These are phyloP conservation scores for Plasmodium sp. DNA, from an alignment of 169 alveolate genomes.

Conservation along the genomic window DNA sequence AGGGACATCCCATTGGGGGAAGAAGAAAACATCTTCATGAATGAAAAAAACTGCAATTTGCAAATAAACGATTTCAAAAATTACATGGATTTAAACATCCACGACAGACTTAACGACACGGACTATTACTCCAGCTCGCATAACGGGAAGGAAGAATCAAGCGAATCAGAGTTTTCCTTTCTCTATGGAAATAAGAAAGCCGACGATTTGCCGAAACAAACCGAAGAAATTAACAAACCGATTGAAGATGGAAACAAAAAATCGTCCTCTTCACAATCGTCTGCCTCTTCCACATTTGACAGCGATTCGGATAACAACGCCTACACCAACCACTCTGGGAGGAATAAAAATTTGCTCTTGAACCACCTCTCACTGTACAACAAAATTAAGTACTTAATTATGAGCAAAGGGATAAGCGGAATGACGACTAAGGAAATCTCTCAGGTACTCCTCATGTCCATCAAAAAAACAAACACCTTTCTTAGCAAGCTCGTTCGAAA, in stretches of 20 bases:
- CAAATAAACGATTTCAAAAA: constrained; percentile 43
- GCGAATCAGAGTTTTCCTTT: constrained; percentile 31
- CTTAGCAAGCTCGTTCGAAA: constrained; percentile 39
- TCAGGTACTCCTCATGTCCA: constrained; percentile 5
- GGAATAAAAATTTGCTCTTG: background rate
- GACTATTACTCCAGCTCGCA: constrained; percentile 50
- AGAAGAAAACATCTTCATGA: constrained; percentile 1
- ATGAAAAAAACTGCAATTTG: constrained; percentile 35
- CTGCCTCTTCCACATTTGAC: constrained; percentile 8
- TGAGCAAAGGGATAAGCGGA: constrained; percentile 61
- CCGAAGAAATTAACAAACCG: background rate
- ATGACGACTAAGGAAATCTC: constrained; percentile 67
- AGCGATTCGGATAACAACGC: background rate
- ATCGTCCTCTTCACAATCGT: background rate
- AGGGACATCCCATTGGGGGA: background rate
- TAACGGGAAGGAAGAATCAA: constrained; percentile 33
- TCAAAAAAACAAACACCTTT: constrained; percentile 59
- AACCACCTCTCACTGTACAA: constrained; percentile 27
- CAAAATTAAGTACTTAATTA: constrained; percentile 46
- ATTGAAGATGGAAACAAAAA: background rate
- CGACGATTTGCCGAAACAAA: background rate
- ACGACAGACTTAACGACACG: constrained; percentile 1
- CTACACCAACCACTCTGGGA: background rate
- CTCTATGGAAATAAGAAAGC: constrained; percentile 3
- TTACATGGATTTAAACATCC: constrained; percentile 10